A percentile compares a stretch with the other conserved stretches of the same genome.
phyloP scores from a whole-genome alignment of 306 rosid species.

The Vigna hirtella region DNA sequence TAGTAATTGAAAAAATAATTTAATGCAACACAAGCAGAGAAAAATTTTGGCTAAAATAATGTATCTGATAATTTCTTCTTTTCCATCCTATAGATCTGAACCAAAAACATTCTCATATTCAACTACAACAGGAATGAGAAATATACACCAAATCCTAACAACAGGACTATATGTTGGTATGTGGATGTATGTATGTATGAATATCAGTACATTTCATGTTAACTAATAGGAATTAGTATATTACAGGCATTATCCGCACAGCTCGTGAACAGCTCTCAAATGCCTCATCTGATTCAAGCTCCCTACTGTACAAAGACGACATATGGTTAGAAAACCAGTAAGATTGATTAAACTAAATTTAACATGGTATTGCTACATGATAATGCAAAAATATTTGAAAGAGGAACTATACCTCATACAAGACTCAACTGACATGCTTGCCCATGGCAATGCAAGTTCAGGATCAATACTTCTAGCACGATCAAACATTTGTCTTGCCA shows the following conservation, averaged over 20 bases:
- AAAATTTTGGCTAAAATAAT: conserved; percentile 18
- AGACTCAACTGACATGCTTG: conserved; percentile 92
- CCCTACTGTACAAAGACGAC: conserved; percentile 48
- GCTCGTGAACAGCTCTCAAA: conserved; percentile 92
- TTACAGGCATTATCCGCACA: conserved; percentile 88
- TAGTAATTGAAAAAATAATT: conserved; percentile 25
- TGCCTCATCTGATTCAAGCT: conserved; percentile 74
- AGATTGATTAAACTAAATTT: conserved; percentile 25
- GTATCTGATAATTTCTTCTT: not conserved
- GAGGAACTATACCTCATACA: conserved; percentile 57
- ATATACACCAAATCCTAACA: conserved; percentile 33
- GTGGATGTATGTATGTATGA: not conserved
- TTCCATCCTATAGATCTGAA: not conserved
- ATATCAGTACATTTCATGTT: conserved; percentile 1
- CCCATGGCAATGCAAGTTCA: conserved; percentile 94
- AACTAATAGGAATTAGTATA: conserved; percentile 34
- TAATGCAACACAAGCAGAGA: conserved; percentile 9
- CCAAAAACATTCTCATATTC: not conserved
- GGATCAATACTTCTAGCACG: conserved; percentile 95
- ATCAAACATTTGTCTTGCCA: conserved; percentile 86
- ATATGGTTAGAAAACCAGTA: conserved; percentile 34
- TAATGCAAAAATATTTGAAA: conserved; percentile 18
- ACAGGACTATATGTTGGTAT: not conserved
- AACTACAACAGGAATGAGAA: not conserved
- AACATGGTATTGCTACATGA: conserved; percentile 27